These are phyloP conservation scores for Suillus weaverae DNA, from an alignment of 768 basidiomycete genomes.

Conservation along the genomic window DNA sequence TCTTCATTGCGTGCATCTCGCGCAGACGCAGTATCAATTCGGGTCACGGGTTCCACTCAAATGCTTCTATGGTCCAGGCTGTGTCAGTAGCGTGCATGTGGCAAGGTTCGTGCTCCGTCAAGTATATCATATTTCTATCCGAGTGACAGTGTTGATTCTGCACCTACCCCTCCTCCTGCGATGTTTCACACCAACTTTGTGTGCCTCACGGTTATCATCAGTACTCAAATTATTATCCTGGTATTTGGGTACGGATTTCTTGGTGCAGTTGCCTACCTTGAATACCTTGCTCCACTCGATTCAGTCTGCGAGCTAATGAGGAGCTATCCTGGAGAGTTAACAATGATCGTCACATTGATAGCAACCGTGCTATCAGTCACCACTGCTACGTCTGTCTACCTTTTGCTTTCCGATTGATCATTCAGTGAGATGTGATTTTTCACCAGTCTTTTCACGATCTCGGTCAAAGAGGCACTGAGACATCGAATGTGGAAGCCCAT, in stretches of 20 bases:
- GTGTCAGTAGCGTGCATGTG: neutral
- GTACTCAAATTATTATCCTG: neutral
- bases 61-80: neutral
- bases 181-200: neutral
- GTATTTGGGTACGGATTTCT: constrained; percentile 12
- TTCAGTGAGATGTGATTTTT: neutral
- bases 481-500: constrained; percentile 12
- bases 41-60: neutral
- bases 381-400: neutral
- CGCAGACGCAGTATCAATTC: neutral
- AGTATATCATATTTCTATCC: neutral
- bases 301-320: neutral
- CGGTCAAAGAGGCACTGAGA: constrained; percentile 14
- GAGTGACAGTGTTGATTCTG: neutral
- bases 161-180: neutral
- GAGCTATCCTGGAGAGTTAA: constrained; percentile 5
- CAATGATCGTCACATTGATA: constrained; percentile 3
- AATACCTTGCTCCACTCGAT: constrained; percentile 3
- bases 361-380: constrained; percentile 5
- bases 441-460: constrained; percentile 2
- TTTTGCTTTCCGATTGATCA: neutral
- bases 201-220: neutral
- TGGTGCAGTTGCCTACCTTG: neutral
- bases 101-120: neutral
- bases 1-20: neutral